phyloP scores from a whole-genome alignment of 2,329 filamentous ascomycete genomes.

The Apiospora hydei region DNA sequence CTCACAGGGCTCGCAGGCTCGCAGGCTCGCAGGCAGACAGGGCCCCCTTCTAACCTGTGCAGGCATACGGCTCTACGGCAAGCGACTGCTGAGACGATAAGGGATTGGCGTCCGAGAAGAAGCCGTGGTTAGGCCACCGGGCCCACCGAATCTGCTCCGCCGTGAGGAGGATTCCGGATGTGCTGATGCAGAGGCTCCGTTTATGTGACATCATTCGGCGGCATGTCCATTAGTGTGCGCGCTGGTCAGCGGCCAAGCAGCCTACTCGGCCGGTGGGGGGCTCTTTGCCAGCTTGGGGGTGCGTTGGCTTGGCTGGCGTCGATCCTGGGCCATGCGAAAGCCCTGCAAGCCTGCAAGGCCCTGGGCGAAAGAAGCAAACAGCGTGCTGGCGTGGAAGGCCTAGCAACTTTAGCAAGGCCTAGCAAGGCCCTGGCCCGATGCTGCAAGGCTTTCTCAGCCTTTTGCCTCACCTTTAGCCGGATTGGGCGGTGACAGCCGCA shows the following conservation, averaged over 20 bases:
- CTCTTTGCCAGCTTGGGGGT: no score
- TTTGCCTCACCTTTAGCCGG: constrained; percentile 20
- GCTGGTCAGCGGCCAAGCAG: neutral
- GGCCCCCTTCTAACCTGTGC: neutral
- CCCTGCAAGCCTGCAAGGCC: neutral
- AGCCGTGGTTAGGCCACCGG: constrained; percentile 29
- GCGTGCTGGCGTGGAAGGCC: neutral
- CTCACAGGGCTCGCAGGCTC: no score
- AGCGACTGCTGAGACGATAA: constrained; percentile 10
- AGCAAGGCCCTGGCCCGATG: neutral
- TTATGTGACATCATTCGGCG: constrained; percentile 29
- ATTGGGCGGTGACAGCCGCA: constrained; percentile 5
- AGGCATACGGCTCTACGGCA: constrained; percentile 14
- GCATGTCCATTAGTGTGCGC: constrained; percentile 8
- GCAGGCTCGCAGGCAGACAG: neutral
- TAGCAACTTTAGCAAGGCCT: neutral
- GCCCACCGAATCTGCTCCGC: constrained; percentile 28
- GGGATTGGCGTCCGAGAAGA: constrained; percentile 27
- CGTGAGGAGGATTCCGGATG: constrained; percentile 24
- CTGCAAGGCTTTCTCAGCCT: constrained; percentile 21
- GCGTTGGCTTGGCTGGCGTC: constrained; percentile 9
- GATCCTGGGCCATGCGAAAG: constrained; percentile 2
- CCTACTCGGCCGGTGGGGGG: constrained; percentile 1
- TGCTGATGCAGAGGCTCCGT: constrained; percentile 25
- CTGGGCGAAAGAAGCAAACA: no score